These are phyloP conservation scores for Colletotrichum falcatum DNA, from an alignment of 2,329 filamentous ascomycete species.

Conservation along the genomic window DNA sequence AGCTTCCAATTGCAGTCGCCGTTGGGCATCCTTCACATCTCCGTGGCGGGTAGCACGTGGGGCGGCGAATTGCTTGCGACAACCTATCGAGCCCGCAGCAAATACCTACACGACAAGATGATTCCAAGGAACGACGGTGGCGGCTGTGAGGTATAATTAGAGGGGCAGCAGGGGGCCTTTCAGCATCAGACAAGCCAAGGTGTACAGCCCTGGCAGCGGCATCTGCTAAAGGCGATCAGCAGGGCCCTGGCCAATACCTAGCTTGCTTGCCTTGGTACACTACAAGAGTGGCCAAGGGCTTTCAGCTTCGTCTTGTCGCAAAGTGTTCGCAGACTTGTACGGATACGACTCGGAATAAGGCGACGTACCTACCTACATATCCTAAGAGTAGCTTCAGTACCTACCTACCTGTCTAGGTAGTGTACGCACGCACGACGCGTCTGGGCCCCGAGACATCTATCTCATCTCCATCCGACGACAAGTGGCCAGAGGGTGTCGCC, in stretches of 20 bases:
- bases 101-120: not conserved
- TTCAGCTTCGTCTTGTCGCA: not conserved
- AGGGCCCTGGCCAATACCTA: conserved; percentile 19
- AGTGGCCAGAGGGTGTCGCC: not conserved
- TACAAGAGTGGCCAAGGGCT: not conserved
- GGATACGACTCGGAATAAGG: not conserved
- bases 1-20: not conserved
- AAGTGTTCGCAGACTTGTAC: conserved; percentile 7
- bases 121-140: conserved; percentile 5
- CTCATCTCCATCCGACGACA: conserved; percentile 5
- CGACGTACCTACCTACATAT: not conserved
- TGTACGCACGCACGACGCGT: no score
- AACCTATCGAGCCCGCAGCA: not conserved
- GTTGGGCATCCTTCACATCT: not conserved
- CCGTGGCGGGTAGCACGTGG: conserved; percentile 10
- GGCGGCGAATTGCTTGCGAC: not conserved
- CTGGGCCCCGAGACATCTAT: conserved; percentile 6
- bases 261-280: not conserved
- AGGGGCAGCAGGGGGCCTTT: not conserved
- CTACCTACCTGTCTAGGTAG: no score
- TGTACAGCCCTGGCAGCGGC: conserved; percentile 18
- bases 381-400: not conserved
- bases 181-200: conserved; percentile 3
- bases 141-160: conserved; percentile 11
- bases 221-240: conserved; percentile 20